A percentile compares a stretch with the other conserved stretches of the same genome.
phyloP scores from a whole-genome alignment of 208 protist genomes.

The Leishmania lainsoni region DNA sequence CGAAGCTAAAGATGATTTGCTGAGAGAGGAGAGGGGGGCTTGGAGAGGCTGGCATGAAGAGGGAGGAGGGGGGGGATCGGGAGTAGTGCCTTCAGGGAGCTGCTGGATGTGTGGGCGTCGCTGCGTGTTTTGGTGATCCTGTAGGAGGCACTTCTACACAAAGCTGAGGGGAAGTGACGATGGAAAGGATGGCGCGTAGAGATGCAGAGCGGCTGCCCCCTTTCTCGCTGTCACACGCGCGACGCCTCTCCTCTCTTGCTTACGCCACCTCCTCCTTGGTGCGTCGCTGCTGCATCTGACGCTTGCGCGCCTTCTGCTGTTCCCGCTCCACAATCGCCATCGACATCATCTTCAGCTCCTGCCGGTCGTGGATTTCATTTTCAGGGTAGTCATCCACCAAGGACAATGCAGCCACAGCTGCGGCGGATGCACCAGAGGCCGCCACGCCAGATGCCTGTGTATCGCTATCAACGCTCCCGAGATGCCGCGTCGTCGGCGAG shows the following conservation, averaged over 20 bases:
- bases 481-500: not conserved
- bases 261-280: conserved; percentile 47
- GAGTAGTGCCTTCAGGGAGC: not conserved
- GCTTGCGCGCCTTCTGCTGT: conserved; percentile 82
- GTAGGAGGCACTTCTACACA: not conserved
- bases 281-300: conserved; percentile 53
- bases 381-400: conserved; percentile 81
- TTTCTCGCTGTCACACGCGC: not conserved
- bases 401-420: not conserved
- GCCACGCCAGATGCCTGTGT: not conserved
- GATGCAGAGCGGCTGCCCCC: not conserved
- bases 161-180: not conserved
- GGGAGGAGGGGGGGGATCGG: not conserved
- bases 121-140: not conserved
- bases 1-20: too few species aligned
- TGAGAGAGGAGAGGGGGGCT: not conserved
- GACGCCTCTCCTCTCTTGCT: not conserved
- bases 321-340: conserved; percentile 86
- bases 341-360: conserved; percentile 91
- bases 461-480: not conserved
- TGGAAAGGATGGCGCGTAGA: not conserved
- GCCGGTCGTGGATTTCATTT: conserved; percentile 85
- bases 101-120: not conserved
- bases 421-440: not conserved
- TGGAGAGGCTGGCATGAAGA: not conserved